Evolutionary conservation across 345 rosid species (phyloP).

Genomic region (Citrus trifoliata): DNA sequence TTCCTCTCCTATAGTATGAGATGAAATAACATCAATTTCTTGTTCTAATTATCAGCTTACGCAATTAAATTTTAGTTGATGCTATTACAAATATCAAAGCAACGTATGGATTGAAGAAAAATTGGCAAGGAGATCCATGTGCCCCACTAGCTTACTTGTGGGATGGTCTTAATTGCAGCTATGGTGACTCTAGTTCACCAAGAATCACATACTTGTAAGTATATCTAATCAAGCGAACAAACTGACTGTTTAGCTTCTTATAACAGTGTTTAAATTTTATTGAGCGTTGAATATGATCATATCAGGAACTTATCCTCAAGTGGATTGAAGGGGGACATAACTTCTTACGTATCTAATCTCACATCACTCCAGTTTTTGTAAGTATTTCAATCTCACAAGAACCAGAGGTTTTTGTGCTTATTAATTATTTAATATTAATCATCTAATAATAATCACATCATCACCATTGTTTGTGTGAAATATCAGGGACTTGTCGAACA

Average conservation of each 20-base stretch:
- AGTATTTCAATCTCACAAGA: not conserved
- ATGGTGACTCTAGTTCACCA: conserved; percentile 3
- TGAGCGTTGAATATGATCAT: too few species aligned
- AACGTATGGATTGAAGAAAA: conserved; percentile 14
- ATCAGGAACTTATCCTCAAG: conserved; percentile 30
- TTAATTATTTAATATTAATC: not conserved
- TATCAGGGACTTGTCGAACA: conserved; percentile 31
- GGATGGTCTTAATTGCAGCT: conserved; percentile 34
- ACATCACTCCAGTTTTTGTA: conserved; percentile 22
- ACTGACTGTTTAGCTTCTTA: too few species aligned
- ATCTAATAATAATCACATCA: not conserved
- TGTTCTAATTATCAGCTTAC: not conserved
- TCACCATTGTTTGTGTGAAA: not conserved
- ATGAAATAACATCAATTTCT: too few species aligned
- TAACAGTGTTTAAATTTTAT: not conserved
- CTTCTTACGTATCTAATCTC: conserved; percentile 22
- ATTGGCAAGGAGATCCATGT: conserved; percentile 52
- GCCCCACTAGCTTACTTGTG: conserved; percentile 23
- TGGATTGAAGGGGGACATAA: conserved; percentile 28
- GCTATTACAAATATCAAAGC: conserved; percentile 27
- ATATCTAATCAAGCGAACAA: not conserved
- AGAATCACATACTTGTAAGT: conserved; percentile 32
- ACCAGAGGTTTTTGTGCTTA: not conserved
- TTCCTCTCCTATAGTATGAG: too few species aligned
- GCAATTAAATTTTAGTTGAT: conserved; percentile 9